A percentile compares a stretch with the other conserved stretches of the same genome.
These are phyloP conservation scores for Eucalyptus paniculata DNA, from an alignment of 345 rosid genomes.

Conservation along the genomic window DNA sequence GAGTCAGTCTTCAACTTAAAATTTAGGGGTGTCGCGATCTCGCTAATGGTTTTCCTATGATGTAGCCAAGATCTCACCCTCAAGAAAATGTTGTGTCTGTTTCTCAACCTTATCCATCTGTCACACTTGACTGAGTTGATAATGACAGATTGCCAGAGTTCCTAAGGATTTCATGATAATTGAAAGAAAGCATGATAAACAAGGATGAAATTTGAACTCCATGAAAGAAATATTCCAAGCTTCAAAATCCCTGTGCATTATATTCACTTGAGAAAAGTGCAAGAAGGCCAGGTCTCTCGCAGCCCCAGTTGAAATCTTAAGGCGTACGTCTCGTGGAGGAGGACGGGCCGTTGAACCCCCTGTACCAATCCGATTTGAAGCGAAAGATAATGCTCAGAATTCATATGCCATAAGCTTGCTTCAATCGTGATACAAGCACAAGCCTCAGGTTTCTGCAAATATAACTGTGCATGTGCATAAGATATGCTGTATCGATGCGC, in stretches of 20 bases:
- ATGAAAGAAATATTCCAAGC: not conserved
- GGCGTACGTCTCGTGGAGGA: not conserved
- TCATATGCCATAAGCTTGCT: too few relatives aligned
- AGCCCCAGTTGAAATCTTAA: not conserved
- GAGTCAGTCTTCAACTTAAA: not conserved
- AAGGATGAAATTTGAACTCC: not conserved
- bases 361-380: not conserved
- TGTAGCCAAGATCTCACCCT: not conserved
- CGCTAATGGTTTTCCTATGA: not conserved
- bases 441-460: not conserved
- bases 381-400: not conserved
- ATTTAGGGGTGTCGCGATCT: not conserved
- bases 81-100: not conserved
- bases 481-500: not conserved
- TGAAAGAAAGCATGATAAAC: not conserved
- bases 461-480: too few relatives aligned
- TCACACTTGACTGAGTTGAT: not conserved
- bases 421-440: not conserved
- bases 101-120: not conserved
- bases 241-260: not conserved
- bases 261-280: not conserved
- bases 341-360: not conserved
- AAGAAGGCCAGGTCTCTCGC: not conserved
- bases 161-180: not conserved
- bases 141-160: not conserved